Evolutionary conservation across 805 yeast genomes (phyloP).

Genomic region (Torulaspora gathmanii): DNA sequence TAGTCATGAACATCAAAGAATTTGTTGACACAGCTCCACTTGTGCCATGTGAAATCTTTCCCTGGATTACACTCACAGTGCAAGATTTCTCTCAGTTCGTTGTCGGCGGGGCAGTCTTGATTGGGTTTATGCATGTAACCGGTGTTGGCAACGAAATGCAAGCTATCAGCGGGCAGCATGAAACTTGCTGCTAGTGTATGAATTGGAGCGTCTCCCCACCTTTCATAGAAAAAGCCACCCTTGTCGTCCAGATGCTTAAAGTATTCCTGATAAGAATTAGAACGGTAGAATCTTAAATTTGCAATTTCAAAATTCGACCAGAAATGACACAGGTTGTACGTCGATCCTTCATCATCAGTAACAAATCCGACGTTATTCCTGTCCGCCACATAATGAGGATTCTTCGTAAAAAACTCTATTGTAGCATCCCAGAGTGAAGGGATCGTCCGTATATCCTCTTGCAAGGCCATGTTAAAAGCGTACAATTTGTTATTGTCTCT

Average conservation of each 20-base stretch:
- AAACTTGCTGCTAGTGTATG: constrained; percentile 83
- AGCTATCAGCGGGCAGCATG: constrained; percentile 58
- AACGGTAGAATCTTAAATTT: constrained; percentile 64
- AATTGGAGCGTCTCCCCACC: constrained; percentile 98
- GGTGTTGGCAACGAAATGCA: constrained; percentile 89
- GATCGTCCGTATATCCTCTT: constrained; percentile 74
- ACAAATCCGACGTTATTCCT: constrained; percentile 62
- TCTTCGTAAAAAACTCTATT: constrained; percentile 49
- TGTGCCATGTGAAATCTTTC: constrained; percentile 62
- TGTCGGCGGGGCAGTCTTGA: constrained; percentile 67
- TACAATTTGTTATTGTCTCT: constrained; percentile 60
- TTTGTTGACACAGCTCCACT: constrained; percentile 56
- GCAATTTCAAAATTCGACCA: constrained; percentile 96
- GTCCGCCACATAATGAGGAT: constrained; percentile 39
- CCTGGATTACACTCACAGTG: constrained; percentile 57
- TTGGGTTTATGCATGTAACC: constrained; percentile 82
- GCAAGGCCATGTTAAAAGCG: constrained; percentile 77
- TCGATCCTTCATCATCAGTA: constrained; percentile 52
- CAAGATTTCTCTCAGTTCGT: constrained; percentile 41
- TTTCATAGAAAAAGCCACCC: constrained; percentile 82
- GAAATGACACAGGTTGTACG: constrained; percentile 77
- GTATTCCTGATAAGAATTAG: constrained; percentile 59
- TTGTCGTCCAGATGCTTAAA: constrained; percentile 62
- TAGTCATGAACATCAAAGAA: constrained; percentile 35
- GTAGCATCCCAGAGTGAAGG: constrained; percentile 78